Evolutionary conservation across 208 protist species (phyloP), one percentile per base, ranked within the genome.

Genomic region (Leishmania martiniquensis): DNA sequence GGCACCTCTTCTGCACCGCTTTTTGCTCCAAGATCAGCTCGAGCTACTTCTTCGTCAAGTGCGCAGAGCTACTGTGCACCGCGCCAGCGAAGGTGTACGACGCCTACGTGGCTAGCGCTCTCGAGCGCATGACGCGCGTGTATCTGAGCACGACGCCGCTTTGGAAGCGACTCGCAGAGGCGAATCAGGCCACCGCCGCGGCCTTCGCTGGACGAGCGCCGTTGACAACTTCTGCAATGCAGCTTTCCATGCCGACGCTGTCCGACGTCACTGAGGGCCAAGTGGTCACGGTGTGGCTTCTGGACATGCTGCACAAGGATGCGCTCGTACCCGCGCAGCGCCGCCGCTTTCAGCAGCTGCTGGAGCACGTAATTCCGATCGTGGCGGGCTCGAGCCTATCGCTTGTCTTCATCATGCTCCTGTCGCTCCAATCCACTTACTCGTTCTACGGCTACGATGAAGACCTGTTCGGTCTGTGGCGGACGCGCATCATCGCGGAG

Each of bases 1-100:
- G 90, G 88, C 86, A 95, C 72, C 83, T 95, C 71, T 85, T 90
- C 71, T 95, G 91, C 85, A 94, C 88, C 20, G 77, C 78, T 39
- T 82, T 85, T 59, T 95, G 88, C 85, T 79, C 82, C 20, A 72
- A 78, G 44, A 93, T 93, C 83, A 63, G 77, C 13, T 82, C 89
- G 29, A 80, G 80, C 45, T 94, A 88, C 70, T 95, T 95, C 77
- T 87, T 79, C 22, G 85, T 95, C 13, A 90, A 92, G 78, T 83
- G 87, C 17, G 82, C 91, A 22, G 85, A 93, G 71, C 81, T 72
- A 29, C 71, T 95, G 34, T 81, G 86, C 54, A 59, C 83, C 39
- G 87, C 89, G 0, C 87, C 89, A 29, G 66, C 71, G 51, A 77
- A 60, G 22, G 80, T 80, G 29, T 84, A 84, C 75, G 80, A 84